A percentile compares a stretch with the other conserved stretches of the same genome.
Evolutionary conservation across 73 alveolate species (phyloP).

Genomic region (Urostyla sp.): DNA sequence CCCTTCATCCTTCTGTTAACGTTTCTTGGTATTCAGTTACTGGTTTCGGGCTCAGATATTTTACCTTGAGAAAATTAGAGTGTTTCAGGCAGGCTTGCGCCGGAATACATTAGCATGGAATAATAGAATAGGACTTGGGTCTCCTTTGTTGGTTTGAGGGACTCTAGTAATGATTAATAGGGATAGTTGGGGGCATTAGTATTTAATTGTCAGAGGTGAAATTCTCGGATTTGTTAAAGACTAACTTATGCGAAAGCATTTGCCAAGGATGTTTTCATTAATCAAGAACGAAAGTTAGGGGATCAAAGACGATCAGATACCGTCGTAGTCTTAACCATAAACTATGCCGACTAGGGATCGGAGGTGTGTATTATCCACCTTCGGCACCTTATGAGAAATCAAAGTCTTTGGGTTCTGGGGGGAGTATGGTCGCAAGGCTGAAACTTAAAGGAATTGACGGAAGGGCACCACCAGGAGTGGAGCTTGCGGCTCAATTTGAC

Average conservation of each 20-base stretch:
- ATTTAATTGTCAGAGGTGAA: slow-evolving; percentile 96
- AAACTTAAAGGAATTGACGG: slow-evolving; percentile 99
- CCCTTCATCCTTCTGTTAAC: slow-evolving; percentile 67
- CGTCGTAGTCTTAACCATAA: slow-evolving; percentile 99
- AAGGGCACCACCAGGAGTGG: slow-evolving; percentile 98
- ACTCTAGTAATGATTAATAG: slow-evolving; percentile 92
- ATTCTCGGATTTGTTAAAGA: slow-evolving; percentile 98
- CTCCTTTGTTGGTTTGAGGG: slow-evolving; percentile 84
- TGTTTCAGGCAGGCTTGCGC: slow-evolving; percentile 97
- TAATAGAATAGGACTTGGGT: slow-evolving; percentile 80
- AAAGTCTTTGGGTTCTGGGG: slow-evolving; percentile 99
- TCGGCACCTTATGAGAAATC: slow-evolving; percentile 99
- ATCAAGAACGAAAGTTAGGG: slow-evolving; percentile 99
- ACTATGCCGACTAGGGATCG: slow-evolving; percentile 99
- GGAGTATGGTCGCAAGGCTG: slow-evolving; percentile 99
- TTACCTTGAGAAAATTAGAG: slow-evolving; percentile 96
- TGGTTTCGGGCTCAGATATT: slow-evolving; percentile 69
- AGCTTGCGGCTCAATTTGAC: slow-evolving; percentile 96
- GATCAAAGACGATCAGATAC: slow-evolving; percentile 99
- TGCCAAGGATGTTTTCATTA: slow-evolving; percentile 99
- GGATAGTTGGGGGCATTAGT: slow-evolving; percentile 99
- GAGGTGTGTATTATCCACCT: slow-evolving; percentile 89
- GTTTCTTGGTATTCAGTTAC: slow-evolving; percentile 66
- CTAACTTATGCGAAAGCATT: slow-evolving; percentile 99
- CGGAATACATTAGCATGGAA: slow-evolving; percentile 97